These are phyloP conservation scores for Jatropha multifida DNA, from an alignment of 441 rosid species.

Conservation along the genomic window DNA sequence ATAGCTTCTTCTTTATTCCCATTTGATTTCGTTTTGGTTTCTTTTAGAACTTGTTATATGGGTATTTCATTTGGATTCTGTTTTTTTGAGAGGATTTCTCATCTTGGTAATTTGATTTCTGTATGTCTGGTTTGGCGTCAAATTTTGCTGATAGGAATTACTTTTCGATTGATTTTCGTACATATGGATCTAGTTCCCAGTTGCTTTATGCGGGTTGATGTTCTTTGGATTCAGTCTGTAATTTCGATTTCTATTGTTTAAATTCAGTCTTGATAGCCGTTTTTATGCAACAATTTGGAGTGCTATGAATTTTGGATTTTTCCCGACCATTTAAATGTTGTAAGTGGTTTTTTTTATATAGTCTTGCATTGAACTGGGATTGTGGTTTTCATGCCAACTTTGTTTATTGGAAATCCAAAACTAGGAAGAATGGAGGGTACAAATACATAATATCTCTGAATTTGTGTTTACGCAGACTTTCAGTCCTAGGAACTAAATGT, in stretches of 20 bases:
- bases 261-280: background rate
- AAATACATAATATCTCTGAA: too few species aligned
- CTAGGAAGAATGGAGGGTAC: background rate
- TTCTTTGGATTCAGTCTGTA: background rate
- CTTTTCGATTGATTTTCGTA: conserved; percentile 3
- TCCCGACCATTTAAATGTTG: background rate
- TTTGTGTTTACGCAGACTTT: too few species aligned
- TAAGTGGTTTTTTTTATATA: too few species aligned
- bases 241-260: background rate
- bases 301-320: background rate
- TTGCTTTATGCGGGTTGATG: background rate
- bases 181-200: conserved; percentile 1
- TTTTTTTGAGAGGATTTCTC: background rate
- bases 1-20: background rate
- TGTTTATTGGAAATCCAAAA: conserved; percentile 2
- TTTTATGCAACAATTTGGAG: background rate
- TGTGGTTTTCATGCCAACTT: background rate
- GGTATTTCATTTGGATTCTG: background rate
- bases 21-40: background rate
- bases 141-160: background rate
- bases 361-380: too few species aligned
- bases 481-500: too few species aligned
- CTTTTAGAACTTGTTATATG: background rate
- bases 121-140: background rate
- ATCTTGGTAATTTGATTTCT: background rate